Percentiles rank a stretch among this genome's conserved stretches.
phyloP scores from a whole-genome alignment of 129 eudicot species.

The Lonicera japonica region DNA sequence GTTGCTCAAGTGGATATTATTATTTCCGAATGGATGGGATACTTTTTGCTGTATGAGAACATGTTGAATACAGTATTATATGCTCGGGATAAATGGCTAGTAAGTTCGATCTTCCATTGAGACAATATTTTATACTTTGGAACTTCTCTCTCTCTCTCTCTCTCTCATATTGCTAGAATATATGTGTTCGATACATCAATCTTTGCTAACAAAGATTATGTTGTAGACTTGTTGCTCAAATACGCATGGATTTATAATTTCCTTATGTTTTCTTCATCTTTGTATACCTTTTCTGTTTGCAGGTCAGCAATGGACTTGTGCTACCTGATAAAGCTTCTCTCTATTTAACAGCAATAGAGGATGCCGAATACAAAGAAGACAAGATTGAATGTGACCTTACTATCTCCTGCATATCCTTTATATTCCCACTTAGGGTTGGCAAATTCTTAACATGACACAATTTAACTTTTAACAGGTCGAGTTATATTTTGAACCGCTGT shows the following conservation, averaged over 20 bases:
- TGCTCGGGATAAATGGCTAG: conserved; percentile 98
- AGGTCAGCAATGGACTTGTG: conserved; percentile 68
- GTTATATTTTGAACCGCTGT: background rate
- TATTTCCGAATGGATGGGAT: conserved; percentile 99
- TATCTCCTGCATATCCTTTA: background rate
- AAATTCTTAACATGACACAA: too few relatives aligned
- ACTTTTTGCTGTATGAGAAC: conserved; percentile 82
- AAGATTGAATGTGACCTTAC: conserved; percentile 79
- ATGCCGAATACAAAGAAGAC: conserved; percentile 97
- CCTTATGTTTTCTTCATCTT: background rate
- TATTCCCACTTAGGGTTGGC: background rate
- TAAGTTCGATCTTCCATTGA: conserved; percentile 27
- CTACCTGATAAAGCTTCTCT: conserved; percentile 92
- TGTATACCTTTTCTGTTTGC: conserved; percentile 11
- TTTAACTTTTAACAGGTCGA: too few relatives aligned
- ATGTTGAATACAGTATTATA: conserved; percentile 87
- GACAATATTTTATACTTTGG: background rate
- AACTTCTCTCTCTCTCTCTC: background rate
- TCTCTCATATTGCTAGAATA: background rate
- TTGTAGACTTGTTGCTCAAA: too few relatives aligned
- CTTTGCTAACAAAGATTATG: too few relatives aligned
- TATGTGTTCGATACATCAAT: background rate
- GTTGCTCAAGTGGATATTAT: conserved; percentile 82
- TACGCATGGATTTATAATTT: too few relatives aligned
- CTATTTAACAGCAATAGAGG: conserved; percentile 89